These are phyloP conservation scores for Mycena belliarum DNA, from an alignment of 768 basidiomycete species.

Conservation along the genomic window DNA sequence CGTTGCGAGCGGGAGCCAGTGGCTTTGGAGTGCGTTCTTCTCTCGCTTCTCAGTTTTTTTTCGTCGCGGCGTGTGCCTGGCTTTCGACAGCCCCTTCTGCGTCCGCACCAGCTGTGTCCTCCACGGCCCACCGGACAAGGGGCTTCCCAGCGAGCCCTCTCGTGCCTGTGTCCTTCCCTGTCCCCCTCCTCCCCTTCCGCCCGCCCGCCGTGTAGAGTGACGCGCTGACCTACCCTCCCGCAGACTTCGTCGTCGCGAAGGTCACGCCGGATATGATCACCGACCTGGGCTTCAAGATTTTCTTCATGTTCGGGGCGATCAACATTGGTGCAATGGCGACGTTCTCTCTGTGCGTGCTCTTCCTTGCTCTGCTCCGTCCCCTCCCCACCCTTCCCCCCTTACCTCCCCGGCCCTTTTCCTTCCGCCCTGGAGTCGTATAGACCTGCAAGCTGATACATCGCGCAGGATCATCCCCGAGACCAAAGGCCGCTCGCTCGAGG, in stretches of 20 bases:
- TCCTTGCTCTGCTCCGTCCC: not conserved
- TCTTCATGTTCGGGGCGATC: conserved; percentile 75
- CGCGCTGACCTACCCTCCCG: not conserved
- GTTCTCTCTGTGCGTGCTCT: conserved; percentile 58
- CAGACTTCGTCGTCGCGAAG: conserved; percentile 74
- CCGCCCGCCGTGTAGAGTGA: too few relatives aligned
- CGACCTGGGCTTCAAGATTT: conserved; percentile 69
- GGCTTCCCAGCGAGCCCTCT: too few relatives aligned
- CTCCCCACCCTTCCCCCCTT: too few relatives aligned
- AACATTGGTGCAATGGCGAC: conserved; percentile 70
- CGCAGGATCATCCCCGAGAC: conserved; percentile 62
- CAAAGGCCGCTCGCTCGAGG: conserved; percentile 56
- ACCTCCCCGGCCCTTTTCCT: too few relatives aligned
- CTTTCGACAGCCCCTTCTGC: too few relatives aligned
- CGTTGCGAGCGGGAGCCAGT: conserved; percentile 74
- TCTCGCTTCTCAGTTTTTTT: too few relatives aligned
- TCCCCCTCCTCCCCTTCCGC: not conserved
- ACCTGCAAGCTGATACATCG: too few relatives aligned
- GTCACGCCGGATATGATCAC: conserved; percentile 64
- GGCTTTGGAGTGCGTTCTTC: conserved; percentile 69
- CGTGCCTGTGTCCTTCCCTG: not conserved
- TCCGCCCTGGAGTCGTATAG: too few relatives aligned
- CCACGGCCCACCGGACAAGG: too few relatives aligned
- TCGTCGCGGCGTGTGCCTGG: too few relatives aligned
- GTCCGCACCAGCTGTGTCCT: too few relatives aligned